Percentiles rank a stretch among this genome's conserved stretches.
Evolutionary conservation across 106 monocot genomes (phyloP).

Genomic region (Gastrodia elata): DNA sequence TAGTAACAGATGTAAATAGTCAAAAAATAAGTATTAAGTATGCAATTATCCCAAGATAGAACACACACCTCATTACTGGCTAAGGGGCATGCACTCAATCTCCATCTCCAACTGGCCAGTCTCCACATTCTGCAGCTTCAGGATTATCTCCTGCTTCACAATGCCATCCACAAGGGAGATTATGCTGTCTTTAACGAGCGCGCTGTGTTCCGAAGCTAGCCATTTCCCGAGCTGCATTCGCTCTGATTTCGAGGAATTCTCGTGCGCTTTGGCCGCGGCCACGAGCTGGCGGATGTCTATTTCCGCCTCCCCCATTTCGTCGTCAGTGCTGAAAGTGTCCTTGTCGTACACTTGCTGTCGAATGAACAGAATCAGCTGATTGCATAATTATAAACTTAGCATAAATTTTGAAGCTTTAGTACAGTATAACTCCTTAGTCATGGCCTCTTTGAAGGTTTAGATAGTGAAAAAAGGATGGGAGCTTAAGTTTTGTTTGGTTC

Average conservation of each 20-base stretch:
- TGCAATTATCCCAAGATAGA: too few relatives aligned
- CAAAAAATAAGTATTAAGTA: too few relatives aligned
- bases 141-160: slow-evolving; percentile 64
- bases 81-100: slow-evolving; percentile 86
- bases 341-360: slow-evolving; percentile 85
- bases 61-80: too few relatives aligned
- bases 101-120: slow-evolving; percentile 76
- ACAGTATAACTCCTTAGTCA: too few relatives aligned
- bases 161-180: slow-evolving; percentile 64
- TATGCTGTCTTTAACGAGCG: slow-evolving; percentile 59
- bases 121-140: slow-evolving; percentile 83
- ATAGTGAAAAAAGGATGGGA: too few relatives aligned
- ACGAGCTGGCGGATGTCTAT: slow-evolving; percentile 84
- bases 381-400: too few relatives aligned
- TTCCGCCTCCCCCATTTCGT: slow-evolving; percentile 88
- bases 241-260: slow-evolving; percentile 37
- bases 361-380: slow-evolving; percentile 7
- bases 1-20: too few relatives aligned
- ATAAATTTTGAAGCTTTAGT: too few relatives aligned
- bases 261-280: slow-evolving; percentile 63
- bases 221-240: slow-evolving; percentile 67
- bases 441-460: too few relatives aligned
- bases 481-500: too few relatives aligned
- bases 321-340: slow-evolving; percentile 78
- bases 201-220: slow-evolving; percentile 48